Evolutionary conservation across 73 alveolate species (phyloP), one percentile per base, ranked within the genome.

Genomic region (Paramecium biaurelia): DNA sequence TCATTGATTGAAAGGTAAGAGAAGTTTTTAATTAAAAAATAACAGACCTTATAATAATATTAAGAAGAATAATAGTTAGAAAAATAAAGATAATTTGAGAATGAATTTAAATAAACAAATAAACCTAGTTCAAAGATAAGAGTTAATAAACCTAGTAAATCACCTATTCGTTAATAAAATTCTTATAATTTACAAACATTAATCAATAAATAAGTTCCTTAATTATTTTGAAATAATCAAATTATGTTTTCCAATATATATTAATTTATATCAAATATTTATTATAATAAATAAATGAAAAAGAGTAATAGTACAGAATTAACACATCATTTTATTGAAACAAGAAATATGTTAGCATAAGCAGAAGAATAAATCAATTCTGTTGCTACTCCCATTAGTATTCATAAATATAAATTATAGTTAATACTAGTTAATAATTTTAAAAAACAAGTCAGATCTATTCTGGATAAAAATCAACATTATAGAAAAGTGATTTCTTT

Each of bases 1-100:
- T 20, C 70, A 4, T 43, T 79, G 53, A 43, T 79, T 4, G 90
- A 79, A 79, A 41, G 90, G 30, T 79, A 79, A 79, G 45, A 79
- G 28, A 47, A 79, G 72, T 79, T 79, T 74, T 41, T 74, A 37
- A 21, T 28, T 5, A 74, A 74, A 20, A 74, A 74, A 20, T 37
- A 74, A 74, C 21, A 74, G 68, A 37, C 34, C 8, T 14, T 79
- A 79, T 12, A 79, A 79, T 24, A 79, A 79, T 45, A 79, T 23
- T 42, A 79, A 79, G 74, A 23, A 79, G 30, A 79, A 79, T 21
- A 53, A 53, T 53, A 18, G 14, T 7, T 53, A 11, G 68, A 53
- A 21, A 53, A 53, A n/a, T 7, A 63, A 63, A 32, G 24, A 63
- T 30, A 63, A 79, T 79, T 24, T 30, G 42, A 47, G 18, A 20